phyloP scores from a whole-genome alignment of 805 yeast species.

The Lachancea sp. region DNA sequence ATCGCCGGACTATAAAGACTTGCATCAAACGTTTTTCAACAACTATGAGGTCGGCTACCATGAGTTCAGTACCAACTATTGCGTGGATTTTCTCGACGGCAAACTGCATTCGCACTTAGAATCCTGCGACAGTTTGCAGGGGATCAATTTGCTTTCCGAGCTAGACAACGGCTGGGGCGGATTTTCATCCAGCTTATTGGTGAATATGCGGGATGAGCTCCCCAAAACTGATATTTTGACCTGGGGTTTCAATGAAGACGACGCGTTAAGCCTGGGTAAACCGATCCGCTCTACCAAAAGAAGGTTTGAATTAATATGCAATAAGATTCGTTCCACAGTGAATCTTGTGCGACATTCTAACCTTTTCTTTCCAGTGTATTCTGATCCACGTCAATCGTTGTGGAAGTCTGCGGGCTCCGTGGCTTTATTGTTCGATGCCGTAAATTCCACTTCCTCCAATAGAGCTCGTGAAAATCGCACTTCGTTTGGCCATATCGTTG shows the following conservation, averaged over 20 bases:
- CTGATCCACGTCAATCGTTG: constrained; percentile 18
- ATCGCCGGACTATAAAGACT: constrained; percentile 26
- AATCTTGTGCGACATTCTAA: constrained; percentile 45
- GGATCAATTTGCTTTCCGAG: constrained; percentile 65
- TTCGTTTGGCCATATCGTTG: constrained; percentile 13
- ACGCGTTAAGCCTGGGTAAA: constrained; percentile 14
- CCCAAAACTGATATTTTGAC: constrained; percentile 42
- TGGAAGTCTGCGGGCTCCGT: constrained; percentile 28
- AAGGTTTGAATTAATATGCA: constrained; percentile 17
- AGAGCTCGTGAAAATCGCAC: constrained; percentile 12
- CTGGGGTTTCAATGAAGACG: constrained; percentile 40
- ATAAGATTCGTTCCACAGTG: constrained; percentile 43
- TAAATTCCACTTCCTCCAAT: constrained; percentile 21
- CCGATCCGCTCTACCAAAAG: constrained; percentile 10
- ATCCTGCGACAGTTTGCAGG: constrained; percentile 65
- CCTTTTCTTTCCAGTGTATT: constrained; percentile 49
- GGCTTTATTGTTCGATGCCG: constrained; percentile 22
- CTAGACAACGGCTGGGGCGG: constrained; percentile 85
- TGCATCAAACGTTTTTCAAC: constrained; percentile 34
- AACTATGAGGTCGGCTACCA: constrained; percentile 50
- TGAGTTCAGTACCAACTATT: constrained; percentile 43
- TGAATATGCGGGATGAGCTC: constrained; percentile 62
- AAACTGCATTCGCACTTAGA: constrained; percentile 60
- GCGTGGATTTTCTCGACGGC: constrained; percentile 51
- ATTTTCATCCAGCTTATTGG: constrained; percentile 45